Base-by-base conservation (phyloP, 805 yeast genomes). In the Tetrapisispora taiwanensis region DNA sequence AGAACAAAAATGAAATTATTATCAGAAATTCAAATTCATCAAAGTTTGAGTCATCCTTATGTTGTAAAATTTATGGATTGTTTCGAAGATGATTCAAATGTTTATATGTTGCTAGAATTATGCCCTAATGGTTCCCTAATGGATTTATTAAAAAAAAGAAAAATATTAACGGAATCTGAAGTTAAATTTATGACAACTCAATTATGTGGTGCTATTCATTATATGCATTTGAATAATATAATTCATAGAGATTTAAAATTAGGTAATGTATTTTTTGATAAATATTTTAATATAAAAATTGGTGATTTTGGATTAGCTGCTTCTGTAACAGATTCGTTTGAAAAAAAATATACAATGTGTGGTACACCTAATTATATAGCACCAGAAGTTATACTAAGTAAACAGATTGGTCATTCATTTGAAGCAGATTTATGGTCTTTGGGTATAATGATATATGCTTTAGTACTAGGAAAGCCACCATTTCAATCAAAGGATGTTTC, bases 241-340 rank as follows among this genome's bases (percentile, higher is more conserved):
- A 84, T 92, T 50, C 99, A 92, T 68, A 76, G 99, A 66, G 99
- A 92, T 65, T 74, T 92, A 62, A 92, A 92, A 68, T 76, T 94
- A 46, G 98, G 98, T 26, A 92, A 92, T 64, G 87, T 92, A 51
- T 90, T 92, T 65, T 82, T 92, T 54, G 98, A 92, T 62, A 84
- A 87, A 9, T 75, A 85, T 39, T 92, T 90, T 95, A 86, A 88
- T 64, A 74, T 90, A 58, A 92, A 92, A 63, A 84, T 92, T 49
- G 98, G 99, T 51, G 99, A 92, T 65, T 92, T 92, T 68, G 99
- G 99, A 28, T 74, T 92, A 48, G 99, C 99, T n/a, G 88, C 97
- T 1, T 83, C 86, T n/a, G 73, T 92, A 49, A 84, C 83, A 36
- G 70, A 77, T 19, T 70, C 74, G 27, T 74, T 74, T 46, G 85